Evolutionary conservation across 1,284 basidiomycete species (phyloP).

Genomic region (Pyrrhoderma noxium): DNA sequence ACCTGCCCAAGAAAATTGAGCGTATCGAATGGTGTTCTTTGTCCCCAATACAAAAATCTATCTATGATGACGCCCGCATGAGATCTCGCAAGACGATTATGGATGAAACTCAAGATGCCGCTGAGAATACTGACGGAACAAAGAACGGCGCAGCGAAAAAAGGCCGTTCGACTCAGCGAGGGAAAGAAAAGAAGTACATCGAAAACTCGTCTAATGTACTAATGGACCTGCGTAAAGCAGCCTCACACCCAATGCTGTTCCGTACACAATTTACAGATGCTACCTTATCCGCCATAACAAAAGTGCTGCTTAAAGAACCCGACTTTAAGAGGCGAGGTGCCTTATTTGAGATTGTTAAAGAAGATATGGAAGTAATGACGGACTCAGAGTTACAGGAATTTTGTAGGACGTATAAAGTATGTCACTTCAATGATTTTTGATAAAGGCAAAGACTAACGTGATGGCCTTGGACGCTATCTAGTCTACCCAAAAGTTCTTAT

Average conservation of each 20-base stretch:
- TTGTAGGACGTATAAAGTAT: conserved; percentile 74
- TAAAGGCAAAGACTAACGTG: not conserved
- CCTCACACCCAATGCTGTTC: conserved; percentile 95
- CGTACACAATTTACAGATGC: conserved; percentile 78
- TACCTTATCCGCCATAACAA: conserved; percentile 69
- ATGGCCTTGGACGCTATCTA: conserved; percentile 31
- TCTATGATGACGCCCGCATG: conserved; percentile 82
- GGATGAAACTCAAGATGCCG: conserved; percentile 35
- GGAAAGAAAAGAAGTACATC: conserved; percentile 62
- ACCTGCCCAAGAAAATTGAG: conserved; percentile 89
- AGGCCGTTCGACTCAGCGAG: conserved; percentile 33
- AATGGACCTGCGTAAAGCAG: conserved; percentile 95
- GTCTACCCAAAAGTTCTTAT: conserved; percentile 75
- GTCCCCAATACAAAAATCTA: conserved; percentile 74
- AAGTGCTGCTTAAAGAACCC: conserved; percentile 82
- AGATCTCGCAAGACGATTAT: conserved; percentile 79
- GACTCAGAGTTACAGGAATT: conserved; percentile 88
- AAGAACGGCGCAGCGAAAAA: conserved; percentile 39
- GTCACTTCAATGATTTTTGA: conserved; percentile 14
- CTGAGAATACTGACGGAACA: conserved; percentile 34
- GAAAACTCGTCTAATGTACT: conserved; percentile 86
- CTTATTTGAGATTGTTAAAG: conserved; percentile 74
- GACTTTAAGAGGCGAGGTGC: conserved; percentile 80
- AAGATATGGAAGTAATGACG: conserved; percentile 93
- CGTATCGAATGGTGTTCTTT: conserved; percentile 93